phyloP scores from a whole-genome alignment of 306 rosid genomes.

The Dalbergia oliveri region DNA sequence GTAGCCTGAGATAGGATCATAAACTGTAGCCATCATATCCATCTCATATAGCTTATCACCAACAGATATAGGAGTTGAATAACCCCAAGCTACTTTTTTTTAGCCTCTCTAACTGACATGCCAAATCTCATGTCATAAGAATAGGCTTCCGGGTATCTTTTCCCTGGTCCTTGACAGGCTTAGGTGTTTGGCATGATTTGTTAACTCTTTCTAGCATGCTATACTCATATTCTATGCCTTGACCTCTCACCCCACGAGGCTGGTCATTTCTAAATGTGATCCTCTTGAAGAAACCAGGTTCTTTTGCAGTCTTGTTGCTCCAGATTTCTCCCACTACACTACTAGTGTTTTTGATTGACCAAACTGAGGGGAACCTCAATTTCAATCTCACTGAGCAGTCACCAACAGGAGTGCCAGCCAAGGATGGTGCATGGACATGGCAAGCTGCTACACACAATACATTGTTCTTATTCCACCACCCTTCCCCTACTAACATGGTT shows the following conservation, averaged over 20 bases:
- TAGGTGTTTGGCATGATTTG: conserved; percentile 45
- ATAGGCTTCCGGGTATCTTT: conserved; percentile 38
- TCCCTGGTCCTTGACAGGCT: conserved; percentile 4
- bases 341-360: conserved; percentile 60
- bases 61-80: conserved; percentile 36
- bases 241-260: neutral
- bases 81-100: conserved; percentile 41
- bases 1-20: neutral
- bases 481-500: conserved; percentile 61
- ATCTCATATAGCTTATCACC: conserved; percentile 36
- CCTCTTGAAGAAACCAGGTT: conserved; percentile 54
- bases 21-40: neutral
- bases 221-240: conserved; percentile 56
- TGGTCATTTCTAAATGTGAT: conserved; percentile 45
- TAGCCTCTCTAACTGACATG: conserved; percentile 44
- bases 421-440: conserved; percentile 46
- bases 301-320: conserved; percentile 58
- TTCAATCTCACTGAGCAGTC: conserved; percentile 66
- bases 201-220: conserved; percentile 53
- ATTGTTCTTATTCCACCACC: conserved; percentile 65
- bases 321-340: conserved; percentile 65
- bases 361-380: conserved; percentile 53
- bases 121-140: conserved; percentile 59
- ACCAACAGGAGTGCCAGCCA: conserved; percentile 50
- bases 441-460: conserved; percentile 55